These are phyloP conservation scores for Monilinia laxa DNA, from an alignment of 2,329 filamentous ascomycete species.

Conservation along the genomic window DNA sequence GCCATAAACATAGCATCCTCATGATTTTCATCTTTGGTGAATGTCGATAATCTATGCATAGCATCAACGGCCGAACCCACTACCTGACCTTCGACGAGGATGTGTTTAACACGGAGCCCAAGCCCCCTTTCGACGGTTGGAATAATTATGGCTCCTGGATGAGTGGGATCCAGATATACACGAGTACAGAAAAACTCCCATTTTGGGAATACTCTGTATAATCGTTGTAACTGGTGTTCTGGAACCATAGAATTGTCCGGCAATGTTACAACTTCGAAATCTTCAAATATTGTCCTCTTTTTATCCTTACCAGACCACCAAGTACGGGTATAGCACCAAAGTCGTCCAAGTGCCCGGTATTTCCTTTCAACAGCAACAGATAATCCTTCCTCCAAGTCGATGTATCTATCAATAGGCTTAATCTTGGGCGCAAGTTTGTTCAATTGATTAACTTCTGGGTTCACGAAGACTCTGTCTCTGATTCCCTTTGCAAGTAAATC, in stretches of 20 bases:
- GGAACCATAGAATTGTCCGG: slow-evolving; percentile 5
- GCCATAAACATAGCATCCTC: slow-evolving; percentile 1
- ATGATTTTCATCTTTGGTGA: background rate
- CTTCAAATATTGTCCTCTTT: slow-evolving; percentile 35
- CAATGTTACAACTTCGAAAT: slow-evolving; percentile 27
- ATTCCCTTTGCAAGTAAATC: slow-evolving; percentile 69
- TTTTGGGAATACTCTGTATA: background rate
- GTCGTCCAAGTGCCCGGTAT: slow-evolving; percentile 59
- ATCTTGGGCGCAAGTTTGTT: slow-evolving; percentile 70
- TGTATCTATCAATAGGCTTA: slow-evolving; percentile 58
- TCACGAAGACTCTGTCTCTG: slow-evolving; percentile 60
- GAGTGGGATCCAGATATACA: slow-evolving; percentile 24
- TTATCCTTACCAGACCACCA: slow-evolving; percentile 27
- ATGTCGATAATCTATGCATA: slow-evolving; percentile 19
- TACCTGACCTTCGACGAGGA: slow-evolving; percentile 28
- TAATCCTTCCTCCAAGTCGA: slow-evolving; percentile 59
- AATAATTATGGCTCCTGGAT: slow-evolving; percentile 27
- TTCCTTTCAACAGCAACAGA: slow-evolving; percentile 55
- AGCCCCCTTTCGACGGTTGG: background rate
- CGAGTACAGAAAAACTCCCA: slow-evolving; percentile 22
- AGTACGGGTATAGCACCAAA: slow-evolving; percentile 56
- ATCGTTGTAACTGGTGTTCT: background rate
- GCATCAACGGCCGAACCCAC: slow-evolving; percentile 23
- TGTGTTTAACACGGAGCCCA: slow-evolving; percentile 26
- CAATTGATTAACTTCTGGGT: slow-evolving; percentile 47